Evolutionary conservation across 2,329 filamentous ascomycete genomes (phyloP).

Genomic region (Claviceps sp.): DNA sequence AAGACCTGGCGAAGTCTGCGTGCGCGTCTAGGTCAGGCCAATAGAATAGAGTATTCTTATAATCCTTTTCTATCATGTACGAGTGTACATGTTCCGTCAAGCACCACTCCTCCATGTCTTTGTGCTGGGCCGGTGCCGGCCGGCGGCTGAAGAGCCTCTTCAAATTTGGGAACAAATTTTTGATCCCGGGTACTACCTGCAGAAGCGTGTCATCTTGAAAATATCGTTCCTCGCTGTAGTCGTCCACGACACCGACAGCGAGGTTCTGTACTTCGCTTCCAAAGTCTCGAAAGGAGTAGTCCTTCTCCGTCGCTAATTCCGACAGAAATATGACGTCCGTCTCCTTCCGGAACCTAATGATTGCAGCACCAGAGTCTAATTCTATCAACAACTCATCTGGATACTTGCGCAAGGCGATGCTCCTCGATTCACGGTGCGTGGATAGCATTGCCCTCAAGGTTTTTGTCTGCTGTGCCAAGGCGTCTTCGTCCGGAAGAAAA

Average conservation of each 20-base stretch:
- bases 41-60: too few species aligned
- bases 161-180: constrained; percentile 13
- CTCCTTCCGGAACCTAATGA: constrained; percentile 17
- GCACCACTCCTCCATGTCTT: constrained; percentile 17
- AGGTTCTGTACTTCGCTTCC: constrained; percentile 17
- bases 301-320: neutral
- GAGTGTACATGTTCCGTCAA: constrained; percentile 16
- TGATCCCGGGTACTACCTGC: neutral
- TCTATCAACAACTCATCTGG: constrained; percentile 21
- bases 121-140: rapidly evolving
- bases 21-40: too few species aligned
- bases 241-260: constrained; percentile 10
- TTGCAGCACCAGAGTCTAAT: constrained; percentile 7
- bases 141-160: constrained; percentile 14
- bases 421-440: constrained; percentile 22
- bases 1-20: too few species aligned
- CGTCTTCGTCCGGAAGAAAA: constrained; percentile 11
- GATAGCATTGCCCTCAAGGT: constrained; percentile 18
- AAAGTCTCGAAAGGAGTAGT: constrained; percentile 14
- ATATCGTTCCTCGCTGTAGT: neutral
- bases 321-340: constrained; percentile 19
- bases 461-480: constrained; percentile 16
- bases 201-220: neutral
- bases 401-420: constrained; percentile 16
- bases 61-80: constrained; percentile 11